These are phyloP conservation scores for Suhomyces kilbournensis DNA, from an alignment of 805 yeast species.

Conservation along the genomic window DNA sequence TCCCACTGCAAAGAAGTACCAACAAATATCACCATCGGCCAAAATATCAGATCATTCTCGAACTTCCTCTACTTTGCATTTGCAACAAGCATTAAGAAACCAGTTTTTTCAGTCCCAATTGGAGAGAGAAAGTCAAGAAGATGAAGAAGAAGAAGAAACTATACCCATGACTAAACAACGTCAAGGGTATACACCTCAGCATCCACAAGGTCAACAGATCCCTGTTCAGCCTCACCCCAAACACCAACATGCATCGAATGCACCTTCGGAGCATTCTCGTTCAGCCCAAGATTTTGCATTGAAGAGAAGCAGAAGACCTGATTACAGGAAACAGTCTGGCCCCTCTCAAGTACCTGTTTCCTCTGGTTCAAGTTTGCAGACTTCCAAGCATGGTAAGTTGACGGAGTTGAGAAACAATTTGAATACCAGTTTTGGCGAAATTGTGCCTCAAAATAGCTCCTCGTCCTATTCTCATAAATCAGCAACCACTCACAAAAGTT, in stretches of 20 bases:
- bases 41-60: neutral
- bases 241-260: neutral
- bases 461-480: neutral
- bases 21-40: conserved; percentile 5
- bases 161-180: neutral
- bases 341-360: conserved; percentile 5
- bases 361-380: conserved; percentile 24
- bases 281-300: conserved; percentile 24
- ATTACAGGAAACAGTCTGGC: conserved; percentile 32
- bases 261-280: neutral
- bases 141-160: neutral
- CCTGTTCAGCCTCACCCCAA: neutral
- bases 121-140: conserved; percentile 4
- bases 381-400: conserved; percentile 21
- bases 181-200: neutral
- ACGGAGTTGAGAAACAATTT: conserved; percentile 23
- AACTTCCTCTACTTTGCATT: conserved; percentile 10
- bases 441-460: conserved; percentile 3
- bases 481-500: conserved; percentile 1
- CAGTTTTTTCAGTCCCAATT: conserved; percentile 14
- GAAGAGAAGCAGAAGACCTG: conserved; percentile 38
- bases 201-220: neutral
- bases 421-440: conserved; percentile 9
- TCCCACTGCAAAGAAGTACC: conserved; percentile 5
- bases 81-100: conserved; percentile 16